Percentiles rank a stretch among this genome's conserved stretches.
phyloP scores from a whole-genome alignment of 1,139 yeast species.

The Zygoascus sp. region DNA sequence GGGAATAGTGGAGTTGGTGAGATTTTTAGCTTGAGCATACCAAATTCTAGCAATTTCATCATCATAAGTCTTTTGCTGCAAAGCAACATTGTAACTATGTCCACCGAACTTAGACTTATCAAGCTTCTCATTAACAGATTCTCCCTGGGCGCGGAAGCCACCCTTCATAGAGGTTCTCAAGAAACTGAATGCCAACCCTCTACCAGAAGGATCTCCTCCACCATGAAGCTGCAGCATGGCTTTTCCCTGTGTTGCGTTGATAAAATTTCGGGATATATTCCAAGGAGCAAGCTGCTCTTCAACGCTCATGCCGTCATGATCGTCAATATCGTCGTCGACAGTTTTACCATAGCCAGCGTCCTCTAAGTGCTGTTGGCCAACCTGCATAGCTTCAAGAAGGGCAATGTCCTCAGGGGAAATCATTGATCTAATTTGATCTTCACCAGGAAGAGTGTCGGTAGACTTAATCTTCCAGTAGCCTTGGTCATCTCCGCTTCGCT shows the following conservation, averaged over 20 bases:
- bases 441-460: constrained; percentile 66
- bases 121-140: constrained; percentile 40
- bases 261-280: constrained; percentile 86
- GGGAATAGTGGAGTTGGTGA: constrained; percentile 42
- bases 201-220: constrained; percentile 95
- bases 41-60: constrained; percentile 87
- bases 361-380: constrained; percentile 78
- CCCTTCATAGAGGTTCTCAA: constrained; percentile 92
- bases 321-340: constrained; percentile 41
- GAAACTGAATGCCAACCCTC: constrained; percentile 87
- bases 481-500: constrained; percentile 90
- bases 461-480: constrained; percentile 92
- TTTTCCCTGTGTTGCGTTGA: constrained; percentile 91
- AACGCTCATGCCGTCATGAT: constrained; percentile 46
- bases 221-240: constrained; percentile 96
- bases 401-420: constrained; percentile 90
- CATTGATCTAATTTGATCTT: constrained; percentile 77
- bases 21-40: constrained; percentile 74
- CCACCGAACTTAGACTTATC: constrained; percentile 49
- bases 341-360: constrained; percentile 59
- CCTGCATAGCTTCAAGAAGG: constrained; percentile 86
- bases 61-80: constrained; percentile 89
- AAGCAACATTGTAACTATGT: constrained; percentile 72
- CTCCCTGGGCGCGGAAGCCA: constrained; percentile 69
- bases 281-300: constrained; percentile 92